These are phyloP conservation scores for Wickerhamiella siamensis DNA, from an alignment of 805 yeast genomes.

Conservation along the genomic window DNA sequence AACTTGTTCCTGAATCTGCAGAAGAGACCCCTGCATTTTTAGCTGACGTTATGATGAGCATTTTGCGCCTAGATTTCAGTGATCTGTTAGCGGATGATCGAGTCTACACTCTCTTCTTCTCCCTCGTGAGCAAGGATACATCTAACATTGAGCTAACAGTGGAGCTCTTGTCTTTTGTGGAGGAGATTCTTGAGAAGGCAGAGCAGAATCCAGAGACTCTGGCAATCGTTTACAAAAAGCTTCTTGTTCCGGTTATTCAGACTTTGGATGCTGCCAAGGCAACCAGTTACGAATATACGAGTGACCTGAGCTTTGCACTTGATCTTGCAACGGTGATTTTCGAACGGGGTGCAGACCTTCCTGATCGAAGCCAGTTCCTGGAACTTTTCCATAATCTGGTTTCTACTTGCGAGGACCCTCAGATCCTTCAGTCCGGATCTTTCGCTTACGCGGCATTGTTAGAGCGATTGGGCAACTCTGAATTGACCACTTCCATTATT, in stretches of 20 bases:
- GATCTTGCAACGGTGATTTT: conserved; percentile 29
- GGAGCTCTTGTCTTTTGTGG: conserved; percentile 57
- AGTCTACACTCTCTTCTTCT: conserved; percentile 42
- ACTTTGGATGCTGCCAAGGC: conserved; percentile 6
- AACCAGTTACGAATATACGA: conserved; percentile 34
- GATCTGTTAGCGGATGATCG: conserved; percentile 22
- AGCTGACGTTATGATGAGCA: conserved; percentile 51
- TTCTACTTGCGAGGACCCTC: conserved; percentile 47
- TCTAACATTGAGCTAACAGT: conserved; percentile 55
- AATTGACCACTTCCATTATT: conserved; percentile 10
- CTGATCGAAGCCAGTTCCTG: conserved; percentile 14
- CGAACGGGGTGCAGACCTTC: conserved; percentile 18
- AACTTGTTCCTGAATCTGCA: conserved; percentile 45
- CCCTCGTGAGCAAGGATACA: conserved; percentile 57
- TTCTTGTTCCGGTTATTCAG: conserved; percentile 13
- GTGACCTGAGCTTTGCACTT: conserved; percentile 44
- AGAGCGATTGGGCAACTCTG: conserved; percentile 17
- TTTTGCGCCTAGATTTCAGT: conserved; percentile 35
- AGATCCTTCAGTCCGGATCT: conserved; percentile 61
- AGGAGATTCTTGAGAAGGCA: conserved; percentile 38
- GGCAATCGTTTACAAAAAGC: conserved; percentile 7
- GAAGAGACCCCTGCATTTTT: conserved; percentile 70
- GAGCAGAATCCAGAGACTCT: conserved; percentile 22
- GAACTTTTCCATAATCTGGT: conserved; percentile 36
- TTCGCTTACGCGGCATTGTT: conserved; percentile 56